These are phyloP conservation scores for Collybia nuda DNA, from an alignment of 768 basidiomycete species.

Conservation along the genomic window DNA sequence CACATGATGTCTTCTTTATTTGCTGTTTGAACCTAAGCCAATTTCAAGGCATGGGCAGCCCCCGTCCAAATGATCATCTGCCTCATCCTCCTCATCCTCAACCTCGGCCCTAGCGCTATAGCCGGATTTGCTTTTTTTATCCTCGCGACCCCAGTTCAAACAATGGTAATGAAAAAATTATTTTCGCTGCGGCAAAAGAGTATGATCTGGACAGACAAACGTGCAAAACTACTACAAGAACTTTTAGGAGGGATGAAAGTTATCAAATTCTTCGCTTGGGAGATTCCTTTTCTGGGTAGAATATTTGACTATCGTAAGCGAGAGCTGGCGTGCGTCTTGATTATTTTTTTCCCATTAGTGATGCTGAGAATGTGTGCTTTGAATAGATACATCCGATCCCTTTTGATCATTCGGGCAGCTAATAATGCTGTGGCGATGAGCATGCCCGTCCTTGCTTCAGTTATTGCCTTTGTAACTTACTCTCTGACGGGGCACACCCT, in stretches of 20 bases:
- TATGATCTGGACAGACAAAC: conserved; percentile 90
- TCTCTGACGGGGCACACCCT: conserved; percentile 68
- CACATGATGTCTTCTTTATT: background rate
- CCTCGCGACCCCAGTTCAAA: conserved; percentile 72
- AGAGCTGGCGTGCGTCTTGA: conserved; percentile 60
- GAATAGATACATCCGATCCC: conserved; percentile 58
- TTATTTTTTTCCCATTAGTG: background rate
- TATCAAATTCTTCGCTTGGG: conserved; percentile 93
- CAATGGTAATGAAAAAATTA: conserved; percentile 67
- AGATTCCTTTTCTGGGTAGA: conserved; percentile 73
- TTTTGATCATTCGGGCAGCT: conserved; percentile 65
- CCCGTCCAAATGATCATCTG: conserved; percentile 80
- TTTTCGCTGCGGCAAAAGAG: conserved; percentile 68
- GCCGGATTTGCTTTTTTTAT: conserved; percentile 63
- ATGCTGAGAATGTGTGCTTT: conserved; percentile 1
- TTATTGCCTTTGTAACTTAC: conserved; percentile 76
- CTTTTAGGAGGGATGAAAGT: conserved; percentile 87
- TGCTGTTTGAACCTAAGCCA: background rate
- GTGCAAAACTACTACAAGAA: conserved; percentile 88
- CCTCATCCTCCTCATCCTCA: conserved; percentile 68
- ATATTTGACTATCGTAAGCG: conserved; percentile 67
- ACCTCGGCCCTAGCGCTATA: conserved; percentile 65
- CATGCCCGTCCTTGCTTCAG: conserved; percentile 77
- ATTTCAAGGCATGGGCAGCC: conserved; percentile 58
- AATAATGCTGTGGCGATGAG: conserved; percentile 70